Base-by-base conservation (phyloP, 495 filamentous ascomycete species). In the Aspergillus biplanus region DNA sequence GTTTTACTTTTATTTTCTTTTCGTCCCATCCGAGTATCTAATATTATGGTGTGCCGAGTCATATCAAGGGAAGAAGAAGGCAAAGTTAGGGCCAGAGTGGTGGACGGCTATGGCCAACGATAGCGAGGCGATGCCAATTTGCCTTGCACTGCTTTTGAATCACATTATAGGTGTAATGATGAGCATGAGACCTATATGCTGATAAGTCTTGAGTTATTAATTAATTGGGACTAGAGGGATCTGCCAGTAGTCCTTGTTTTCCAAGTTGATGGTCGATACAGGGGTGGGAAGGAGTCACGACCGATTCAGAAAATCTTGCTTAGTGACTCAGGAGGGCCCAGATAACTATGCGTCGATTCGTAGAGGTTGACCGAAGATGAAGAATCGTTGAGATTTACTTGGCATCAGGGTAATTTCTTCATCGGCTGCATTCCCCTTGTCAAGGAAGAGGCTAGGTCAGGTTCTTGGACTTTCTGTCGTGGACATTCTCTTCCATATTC, bases 391-490 rank as follows among this genome's bases (percentile, higher is more conserved):
- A 9, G 9, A 50, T 7, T 18, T 9, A 31, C 47, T 6, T 27
- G 16, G 21, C n/a, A 18, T 50, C 47, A 21, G 47, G 47, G 5
- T 54, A 16, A 50, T 50, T 50, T 54, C 52, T 18, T 21, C 47
- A 50, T 50, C n/a, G 47, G 6, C 47, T 50, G 47, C 47, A 50
- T 27, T 6, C 47, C n/a, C n/a, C n/a, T 21, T 8, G 16, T 50
- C 16, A 8, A 21, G 21, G 1, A 50, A 18, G 39, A 57, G 16
- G 18, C 56, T 33, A n/a, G 37, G 49, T 21, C 59, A 34, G 34
- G 33, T 27, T 27, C 21, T 27, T 27, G 31, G 31, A 18, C 31
- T 61, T 34, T 55, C 37, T 46, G 32, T 57, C 61, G 55, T 57
- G 55, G 54, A 54, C 53, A 63, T 44, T 48, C 16, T 42, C 12